Percentiles rank a stretch among this genome's conserved stretches.
These are phyloP conservation scores for Furcasterigmium furcatum DNA, from an alignment of 2,329 filamentous ascomycete species.

Conservation along the genomic window DNA sequence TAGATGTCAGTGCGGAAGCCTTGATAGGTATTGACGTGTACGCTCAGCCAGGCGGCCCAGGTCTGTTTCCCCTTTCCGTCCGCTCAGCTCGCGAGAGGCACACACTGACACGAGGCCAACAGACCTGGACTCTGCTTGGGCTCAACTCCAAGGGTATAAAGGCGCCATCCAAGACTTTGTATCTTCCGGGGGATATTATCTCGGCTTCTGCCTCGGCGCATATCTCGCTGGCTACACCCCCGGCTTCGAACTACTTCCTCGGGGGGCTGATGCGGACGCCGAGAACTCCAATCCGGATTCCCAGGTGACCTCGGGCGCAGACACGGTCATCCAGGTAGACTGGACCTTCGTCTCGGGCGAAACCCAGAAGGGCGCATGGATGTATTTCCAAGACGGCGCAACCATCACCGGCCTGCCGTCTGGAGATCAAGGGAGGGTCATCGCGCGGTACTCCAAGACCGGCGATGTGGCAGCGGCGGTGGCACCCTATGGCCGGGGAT, in stretches of 20 bases:
- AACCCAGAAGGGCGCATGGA: constrained; percentile 13
- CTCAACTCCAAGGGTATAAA: not conserved
- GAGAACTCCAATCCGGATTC: constrained; percentile 10
- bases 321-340: constrained; percentile 19
- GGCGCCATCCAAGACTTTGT: constrained; percentile 14
- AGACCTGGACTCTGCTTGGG: not conserved
- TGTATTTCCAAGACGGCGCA: constrained; percentile 21
- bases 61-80: not conserved
- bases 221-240: constrained; percentile 18
- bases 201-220: constrained; percentile 22
- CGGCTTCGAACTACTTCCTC: constrained; percentile 16
- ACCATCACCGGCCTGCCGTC: constrained; percentile 12
- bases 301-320: constrained; percentile 12
- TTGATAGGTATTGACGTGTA: not conserved
- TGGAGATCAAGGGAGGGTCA: constrained; percentile 1
- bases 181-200: constrained; percentile 16
- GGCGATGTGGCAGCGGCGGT: constrained; percentile 18
- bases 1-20: not conserved
- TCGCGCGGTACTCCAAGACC: constrained; percentile 17
- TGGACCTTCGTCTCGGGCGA: constrained; percentile 15
- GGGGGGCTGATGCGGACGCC: constrained; percentile 4
- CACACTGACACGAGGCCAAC: not conserved
- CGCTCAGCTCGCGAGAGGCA: not conserved
- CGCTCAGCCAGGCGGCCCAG: not conserved
- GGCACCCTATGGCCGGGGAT: constrained; percentile 16